Percentiles rank a stretch among this genome's conserved stretches.
phyloP scores from a whole-genome alignment of 257 asterid species.

The Marsdenia floribunda region DNA sequence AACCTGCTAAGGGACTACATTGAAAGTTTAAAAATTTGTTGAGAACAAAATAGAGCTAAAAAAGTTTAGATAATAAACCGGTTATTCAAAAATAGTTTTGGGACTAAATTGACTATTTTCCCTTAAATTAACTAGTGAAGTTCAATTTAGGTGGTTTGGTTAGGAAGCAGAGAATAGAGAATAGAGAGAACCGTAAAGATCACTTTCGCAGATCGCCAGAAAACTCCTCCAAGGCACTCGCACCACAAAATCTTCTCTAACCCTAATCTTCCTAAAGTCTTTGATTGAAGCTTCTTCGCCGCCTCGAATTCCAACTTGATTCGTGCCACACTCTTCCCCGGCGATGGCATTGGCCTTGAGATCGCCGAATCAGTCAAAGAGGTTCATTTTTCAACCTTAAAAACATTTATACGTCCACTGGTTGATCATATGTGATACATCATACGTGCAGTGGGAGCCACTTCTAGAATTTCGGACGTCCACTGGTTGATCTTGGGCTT shows the following conservation, averaged over 20 bases:
- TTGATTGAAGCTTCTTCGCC: conserved; percentile 37
- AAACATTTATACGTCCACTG: not conserved
- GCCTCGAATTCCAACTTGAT: conserved; percentile 52
- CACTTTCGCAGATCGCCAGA: conserved; percentile 62
- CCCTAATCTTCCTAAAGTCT: conserved; percentile 25
- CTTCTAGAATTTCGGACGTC: too few relatives aligned
- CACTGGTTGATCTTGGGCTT: too few relatives aligned
- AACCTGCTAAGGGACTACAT: too few relatives aligned
- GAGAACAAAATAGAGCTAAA: too few relatives aligned
- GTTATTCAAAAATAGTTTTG: too few relatives aligned
- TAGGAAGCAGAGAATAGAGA: not conserved
- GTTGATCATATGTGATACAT: too few relatives aligned
- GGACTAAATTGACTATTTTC: too few relatives aligned
- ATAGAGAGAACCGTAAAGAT: conserved; percentile 16
- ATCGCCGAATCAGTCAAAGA: conserved; percentile 79
- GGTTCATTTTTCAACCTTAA: conserved; percentile 27
- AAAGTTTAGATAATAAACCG: too few relatives aligned
- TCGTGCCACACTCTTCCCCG: conserved; percentile 94
- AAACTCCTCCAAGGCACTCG: conserved; percentile 44
- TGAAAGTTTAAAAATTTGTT: too few relatives aligned
- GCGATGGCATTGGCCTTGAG: conserved; percentile 96
- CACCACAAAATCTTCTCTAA: conserved; percentile 23
- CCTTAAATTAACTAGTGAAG: too few relatives aligned
- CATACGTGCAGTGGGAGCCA: too few relatives aligned
- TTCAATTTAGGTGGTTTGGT: not conserved